These are phyloP conservation scores for Raffaelea arxii DNA, from an alignment of 2,329 filamentous ascomycete species.

Conservation along the genomic window DNA sequence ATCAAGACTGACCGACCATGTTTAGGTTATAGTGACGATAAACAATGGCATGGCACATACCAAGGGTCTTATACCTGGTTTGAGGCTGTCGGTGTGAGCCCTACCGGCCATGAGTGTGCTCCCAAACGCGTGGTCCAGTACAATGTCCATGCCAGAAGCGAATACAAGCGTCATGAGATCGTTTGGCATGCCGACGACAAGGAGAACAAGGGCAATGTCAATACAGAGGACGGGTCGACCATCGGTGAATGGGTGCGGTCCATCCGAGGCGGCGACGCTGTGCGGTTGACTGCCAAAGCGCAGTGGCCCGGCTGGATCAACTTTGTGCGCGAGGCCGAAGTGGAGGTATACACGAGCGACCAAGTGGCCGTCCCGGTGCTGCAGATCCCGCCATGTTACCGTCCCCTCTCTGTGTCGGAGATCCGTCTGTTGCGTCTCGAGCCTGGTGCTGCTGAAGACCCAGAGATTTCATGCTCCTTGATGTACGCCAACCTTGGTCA, in stretches of 20 bases:
- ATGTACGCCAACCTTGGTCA: too few relatives aligned
- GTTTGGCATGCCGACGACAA: background rate
- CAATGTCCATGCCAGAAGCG: background rate
- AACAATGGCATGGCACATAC: background rate
- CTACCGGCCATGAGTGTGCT: background rate
- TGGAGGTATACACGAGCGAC: background rate
- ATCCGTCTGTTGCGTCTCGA: constrained; percentile 2
- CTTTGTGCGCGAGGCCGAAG: background rate
- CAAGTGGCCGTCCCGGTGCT: background rate
- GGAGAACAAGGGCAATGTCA: too few relatives aligned
- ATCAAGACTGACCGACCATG: too few relatives aligned
- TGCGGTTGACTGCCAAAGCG: background rate
- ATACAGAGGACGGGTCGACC: too few relatives aligned
- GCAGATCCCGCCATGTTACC: background rate
- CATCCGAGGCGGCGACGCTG: background rate
- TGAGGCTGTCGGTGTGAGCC: background rate
- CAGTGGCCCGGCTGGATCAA: constrained; percentile 2
- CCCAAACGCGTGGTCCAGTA: background rate
- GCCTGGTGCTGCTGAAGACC: background rate
- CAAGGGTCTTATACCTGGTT: background rate
- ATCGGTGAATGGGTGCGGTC: background rate
- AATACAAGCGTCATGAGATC: background rate
- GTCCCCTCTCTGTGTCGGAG: background rate
- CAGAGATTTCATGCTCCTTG: background rate
- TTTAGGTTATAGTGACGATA: background rate